Conservation (phyloP, 2,329 filamentous ascomycete genomes). For the Xylaria sp. region DNA sequence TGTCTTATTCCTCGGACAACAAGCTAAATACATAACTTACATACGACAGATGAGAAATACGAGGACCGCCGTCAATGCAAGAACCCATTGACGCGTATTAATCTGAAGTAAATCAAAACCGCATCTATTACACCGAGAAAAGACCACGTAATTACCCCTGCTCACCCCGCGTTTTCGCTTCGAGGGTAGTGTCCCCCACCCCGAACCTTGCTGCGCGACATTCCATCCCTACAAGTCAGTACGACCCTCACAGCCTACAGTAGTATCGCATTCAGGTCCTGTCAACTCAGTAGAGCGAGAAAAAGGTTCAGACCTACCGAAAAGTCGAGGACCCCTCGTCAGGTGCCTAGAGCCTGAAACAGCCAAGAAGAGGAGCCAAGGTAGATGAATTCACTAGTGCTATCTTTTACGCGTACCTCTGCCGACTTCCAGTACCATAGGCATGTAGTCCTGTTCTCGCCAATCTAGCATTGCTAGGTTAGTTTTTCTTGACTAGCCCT, state of each 20-base stretch:
- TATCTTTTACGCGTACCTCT: neutral
- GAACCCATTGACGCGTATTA: slow-evolving; percentile 8
- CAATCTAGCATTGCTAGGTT: slow-evolving; percentile 6
- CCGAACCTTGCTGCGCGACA: slow-evolving; percentile 14
- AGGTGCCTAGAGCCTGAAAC: slow-evolving; percentile 31
- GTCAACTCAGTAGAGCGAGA: neutral
- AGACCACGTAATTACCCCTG: slow-evolving; percentile 19
- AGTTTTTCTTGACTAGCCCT: neutral
- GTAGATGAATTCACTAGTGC: neutral
- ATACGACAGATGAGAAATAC: neutral
- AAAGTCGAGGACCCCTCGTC: slow-evolving; percentile 10
- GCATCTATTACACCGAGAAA: slow-evolving; percentile 6
- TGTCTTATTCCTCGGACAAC: neutral
- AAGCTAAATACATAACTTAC: neutral
- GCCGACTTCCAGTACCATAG: neutral
- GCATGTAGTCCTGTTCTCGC: slow-evolving; percentile 5
- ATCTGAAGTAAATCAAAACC: neutral
- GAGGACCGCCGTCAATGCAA: slow-evolving; percentile 18
- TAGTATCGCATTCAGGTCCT: slow-evolving; percentile 4
- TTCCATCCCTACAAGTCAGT: slow-evolving; percentile 4
- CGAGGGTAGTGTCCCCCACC: slow-evolving; percentile 9
- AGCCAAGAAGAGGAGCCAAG: slow-evolving; percentile 25
- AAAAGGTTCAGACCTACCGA: neutral
- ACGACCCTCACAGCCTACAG: slow-evolving; percentile 12
- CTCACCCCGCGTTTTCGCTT: slow-evolving; percentile 38